Conservation (phyloP, 352 stramenopile genomes). For the Globisporangium lucens region DNA sequence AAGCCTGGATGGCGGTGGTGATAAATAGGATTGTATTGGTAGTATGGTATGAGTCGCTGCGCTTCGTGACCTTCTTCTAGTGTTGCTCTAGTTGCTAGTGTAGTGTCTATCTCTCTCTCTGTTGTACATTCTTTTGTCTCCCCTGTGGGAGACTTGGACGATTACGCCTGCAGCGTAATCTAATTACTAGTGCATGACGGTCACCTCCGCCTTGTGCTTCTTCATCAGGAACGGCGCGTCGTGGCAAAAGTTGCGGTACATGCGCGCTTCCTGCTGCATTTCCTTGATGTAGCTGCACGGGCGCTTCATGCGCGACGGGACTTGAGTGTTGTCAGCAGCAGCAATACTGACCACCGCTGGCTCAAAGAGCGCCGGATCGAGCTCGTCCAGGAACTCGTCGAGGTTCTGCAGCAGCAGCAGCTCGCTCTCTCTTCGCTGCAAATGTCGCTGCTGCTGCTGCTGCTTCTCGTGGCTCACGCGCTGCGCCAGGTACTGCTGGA, state of each 20-base stretch:
- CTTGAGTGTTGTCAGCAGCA: background rate
- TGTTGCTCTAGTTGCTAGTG: background rate
- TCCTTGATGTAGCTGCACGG: constrained; percentile 22
- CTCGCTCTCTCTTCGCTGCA: background rate
- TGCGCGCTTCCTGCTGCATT: constrained; percentile 18
- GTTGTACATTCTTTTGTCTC: background rate
- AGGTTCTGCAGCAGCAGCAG: constrained; percentile 18
- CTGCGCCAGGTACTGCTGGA: constrained; percentile 50
- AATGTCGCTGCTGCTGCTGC: background rate
- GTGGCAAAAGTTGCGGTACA: constrained; percentile 5
- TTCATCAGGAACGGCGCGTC: constrained; percentile 1
- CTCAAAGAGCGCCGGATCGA: constrained; percentile 46
- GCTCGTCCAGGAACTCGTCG: constrained; percentile 52
- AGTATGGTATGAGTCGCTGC: constrained; percentile 12
- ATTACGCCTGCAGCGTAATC: background rate
- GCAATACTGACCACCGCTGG: background rate
- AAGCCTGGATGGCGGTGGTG: background rate
- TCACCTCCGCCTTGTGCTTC: background rate
- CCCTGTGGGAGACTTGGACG: background rate
- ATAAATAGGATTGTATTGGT: constrained; percentile 14
- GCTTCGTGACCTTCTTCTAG: constrained; percentile 8
- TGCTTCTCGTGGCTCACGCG: constrained; percentile 21
- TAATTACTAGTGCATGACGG: background rate
- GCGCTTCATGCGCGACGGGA: constrained; percentile 12
- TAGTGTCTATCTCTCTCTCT: background rate